Evolutionary conservation across 1,284 basidiomycete species (phyloP).

Genomic region (Sporisorium graminicola): DNA sequence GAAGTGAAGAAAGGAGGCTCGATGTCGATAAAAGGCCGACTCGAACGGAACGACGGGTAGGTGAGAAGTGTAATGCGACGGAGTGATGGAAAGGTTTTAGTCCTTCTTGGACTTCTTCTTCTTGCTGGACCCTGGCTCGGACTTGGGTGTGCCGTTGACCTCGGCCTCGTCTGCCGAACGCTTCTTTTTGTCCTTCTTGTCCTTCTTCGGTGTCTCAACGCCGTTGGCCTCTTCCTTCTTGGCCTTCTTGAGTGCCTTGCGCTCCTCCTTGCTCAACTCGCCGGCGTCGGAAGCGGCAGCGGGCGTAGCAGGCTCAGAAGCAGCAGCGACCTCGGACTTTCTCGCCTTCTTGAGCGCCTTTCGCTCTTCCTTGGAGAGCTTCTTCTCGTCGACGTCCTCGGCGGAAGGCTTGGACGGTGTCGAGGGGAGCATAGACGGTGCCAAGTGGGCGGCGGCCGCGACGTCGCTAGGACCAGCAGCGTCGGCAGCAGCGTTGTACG

Average conservation of each 20-base stretch:
- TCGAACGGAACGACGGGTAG: neutral
- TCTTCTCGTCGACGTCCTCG: conserved; percentile 48
- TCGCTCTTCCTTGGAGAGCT: conserved; percentile 58
- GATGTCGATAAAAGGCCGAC: neutral
- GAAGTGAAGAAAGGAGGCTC: neutral
- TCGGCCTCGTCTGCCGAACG: conserved; percentile 53
- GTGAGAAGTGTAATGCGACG: too few relatives aligned
- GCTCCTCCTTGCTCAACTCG: conserved; percentile 58
- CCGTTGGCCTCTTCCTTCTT: conserved; percentile 54
- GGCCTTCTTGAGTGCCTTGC: conserved; percentile 54
- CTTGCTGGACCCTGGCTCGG: conserved; percentile 55
- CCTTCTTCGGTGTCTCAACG: conserved; percentile 52
- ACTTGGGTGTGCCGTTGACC: conserved; percentile 48
- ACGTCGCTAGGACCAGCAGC: conserved; percentile 52
- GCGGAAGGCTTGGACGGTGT: conserved; percentile 71
- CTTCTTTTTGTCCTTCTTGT: conserved; percentile 66
- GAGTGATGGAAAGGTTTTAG: too few relatives aligned
- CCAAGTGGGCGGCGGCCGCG: conserved; percentile 39
- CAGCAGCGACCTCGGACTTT: conserved; percentile 36
- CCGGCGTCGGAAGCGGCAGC: conserved; percentile 75
- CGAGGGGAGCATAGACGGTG: conserved; percentile 71
- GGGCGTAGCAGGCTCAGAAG: conserved; percentile 41
- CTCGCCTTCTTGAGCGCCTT: conserved; percentile 59
- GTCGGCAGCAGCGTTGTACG: conserved; percentile 66
- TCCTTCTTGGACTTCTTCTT: conserved; percentile 64